Base-by-base conservation (phyloP, 1,284 basidiomycete species). In the Moniliella sp. region DNA sequence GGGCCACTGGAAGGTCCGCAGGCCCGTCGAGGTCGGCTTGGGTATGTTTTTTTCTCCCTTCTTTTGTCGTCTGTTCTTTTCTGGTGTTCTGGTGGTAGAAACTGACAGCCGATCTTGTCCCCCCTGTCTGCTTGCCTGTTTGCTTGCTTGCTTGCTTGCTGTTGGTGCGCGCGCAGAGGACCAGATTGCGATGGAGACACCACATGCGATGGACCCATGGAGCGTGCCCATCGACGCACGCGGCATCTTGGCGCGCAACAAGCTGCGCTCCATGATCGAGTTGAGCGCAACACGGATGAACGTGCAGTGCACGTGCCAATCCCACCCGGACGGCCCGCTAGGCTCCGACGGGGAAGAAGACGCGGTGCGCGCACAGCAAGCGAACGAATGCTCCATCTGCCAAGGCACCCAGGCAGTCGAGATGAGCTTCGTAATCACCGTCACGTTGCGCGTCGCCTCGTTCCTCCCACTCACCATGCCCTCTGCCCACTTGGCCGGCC, bases 401-500 rank as follows among this genome's bases (percentile, higher is more conserved):
- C 16, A 28, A 5, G 37, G 29, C 18, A 8, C 23, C 2, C 19
- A 27, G 11, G 15, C 15, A n/a, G 39, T 43, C 9, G 40, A 43
- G 28, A 37, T 27, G 37, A 33, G 39, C 15, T 43, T 34, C 30
- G 32, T 40, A 2, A 30, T 40, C 8, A 19, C 34, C 16, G 41
- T 36, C 28, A 37, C 37, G 1, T 13, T 43, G 7, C 37, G 40
- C 13, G 23, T 43, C 14, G 38, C 40, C 9, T 27, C 26, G 15
- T 43, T 43, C 28, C n/a, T 33, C 3, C 39, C 40, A 3, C 31
- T 43, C 16, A 40, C 40, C 18, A 19, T 43, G 19, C 40, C 40
- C 0, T 4, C 40, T 8, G 15, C 18, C 13, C 34, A 37, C 29
- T n/a, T 43, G 9, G 14, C 31, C 14, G 40, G 40, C 4, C 13